A percentile compares a stretch with the other conserved stretches of the same genome.
Conservation (phyloP, 768 basidiomycete species). For the Suillus variegatus region DNA sequence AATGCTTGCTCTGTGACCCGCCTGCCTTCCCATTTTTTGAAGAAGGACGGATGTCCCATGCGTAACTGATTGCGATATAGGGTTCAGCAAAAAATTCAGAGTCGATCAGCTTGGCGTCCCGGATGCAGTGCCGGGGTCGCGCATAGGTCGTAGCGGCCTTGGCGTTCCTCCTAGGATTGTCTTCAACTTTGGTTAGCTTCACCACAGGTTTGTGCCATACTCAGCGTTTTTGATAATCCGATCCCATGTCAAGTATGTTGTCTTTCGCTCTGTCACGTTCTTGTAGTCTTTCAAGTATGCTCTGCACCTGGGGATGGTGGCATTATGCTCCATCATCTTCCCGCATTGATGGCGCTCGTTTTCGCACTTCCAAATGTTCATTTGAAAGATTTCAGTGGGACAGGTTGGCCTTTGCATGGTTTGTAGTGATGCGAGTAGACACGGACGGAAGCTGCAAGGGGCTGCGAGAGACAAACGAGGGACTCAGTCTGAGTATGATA, state of each 20-base stretch:
- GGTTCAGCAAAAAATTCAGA: slow-evolving; percentile 1
- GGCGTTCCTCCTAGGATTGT: not conserved
- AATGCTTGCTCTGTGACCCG: slow-evolving; percentile 11
- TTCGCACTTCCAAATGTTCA: slow-evolving; percentile 7
- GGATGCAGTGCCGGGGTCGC: slow-evolving; percentile 5
- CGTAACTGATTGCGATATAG: slow-evolving; percentile 8
- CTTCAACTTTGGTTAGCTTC: slow-evolving; percentile 8
- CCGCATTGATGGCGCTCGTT: slow-evolving; percentile 5
- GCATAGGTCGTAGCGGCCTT: not conserved
- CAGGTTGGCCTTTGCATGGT: not conserved
- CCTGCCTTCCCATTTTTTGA: slow-evolving; percentile 12
- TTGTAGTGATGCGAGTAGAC: no score
- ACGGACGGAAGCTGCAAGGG: no score
- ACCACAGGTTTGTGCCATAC: slow-evolving; percentile 2
- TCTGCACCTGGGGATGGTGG: not conserved
- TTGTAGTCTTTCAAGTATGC: slow-evolving; percentile 5
- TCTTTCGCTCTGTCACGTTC: slow-evolving; percentile 6
- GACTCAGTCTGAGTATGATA: no score
- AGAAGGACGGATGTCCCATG: slow-evolving; percentile 5
- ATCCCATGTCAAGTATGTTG: slow-evolving; percentile 1
- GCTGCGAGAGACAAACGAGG: no score
- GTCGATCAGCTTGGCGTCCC: slow-evolving; percentile 8
- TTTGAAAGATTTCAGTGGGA: not conserved
- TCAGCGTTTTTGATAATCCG: slow-evolving; percentile 2
- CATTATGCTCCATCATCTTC: not conserved